phyloP scores from a whole-genome alignment of 192 early-diverging fungal species.

The Spinellus fusiger region DNA sequence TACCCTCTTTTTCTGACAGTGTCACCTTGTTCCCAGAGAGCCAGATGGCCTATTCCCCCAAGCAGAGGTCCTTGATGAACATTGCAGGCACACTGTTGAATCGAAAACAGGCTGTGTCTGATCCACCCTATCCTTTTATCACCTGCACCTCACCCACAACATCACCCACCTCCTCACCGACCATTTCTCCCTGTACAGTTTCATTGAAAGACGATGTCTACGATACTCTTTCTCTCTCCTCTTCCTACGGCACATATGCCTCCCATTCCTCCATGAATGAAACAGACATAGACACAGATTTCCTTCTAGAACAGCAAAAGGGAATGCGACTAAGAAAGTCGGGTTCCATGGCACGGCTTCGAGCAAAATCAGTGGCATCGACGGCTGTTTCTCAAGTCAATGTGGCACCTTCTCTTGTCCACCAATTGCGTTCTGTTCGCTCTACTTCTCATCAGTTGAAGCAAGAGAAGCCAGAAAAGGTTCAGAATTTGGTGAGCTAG shows the following conservation, averaged over 20 bases:
- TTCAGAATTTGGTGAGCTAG: not conserved
- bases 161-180: not conserved
- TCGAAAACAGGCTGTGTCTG: no score
- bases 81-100: not conserved
- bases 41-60: not conserved
- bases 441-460: not conserved
- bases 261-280: not conserved
- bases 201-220: not conserved
- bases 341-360: conserved; percentile 2
- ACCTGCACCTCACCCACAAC: not conserved
- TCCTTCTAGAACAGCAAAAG: not conserved
- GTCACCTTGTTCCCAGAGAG: not conserved
- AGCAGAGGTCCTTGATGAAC: not conserved
- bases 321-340: conserved; percentile 8
- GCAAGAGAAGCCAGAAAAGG: not conserved
- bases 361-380: conserved; percentile 16
- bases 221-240: not conserved
- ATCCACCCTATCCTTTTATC: not conserved
- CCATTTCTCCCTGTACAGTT: no score
- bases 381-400: conserved; percentile 16
- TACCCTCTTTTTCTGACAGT: not conserved
- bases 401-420: conserved; percentile 10
- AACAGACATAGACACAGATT: not conserved
- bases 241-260: not conserved
- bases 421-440: not conserved